Conservation (phyloP, 768 basidiomycete species). For the Cyclocybe aegerita region DNA sequence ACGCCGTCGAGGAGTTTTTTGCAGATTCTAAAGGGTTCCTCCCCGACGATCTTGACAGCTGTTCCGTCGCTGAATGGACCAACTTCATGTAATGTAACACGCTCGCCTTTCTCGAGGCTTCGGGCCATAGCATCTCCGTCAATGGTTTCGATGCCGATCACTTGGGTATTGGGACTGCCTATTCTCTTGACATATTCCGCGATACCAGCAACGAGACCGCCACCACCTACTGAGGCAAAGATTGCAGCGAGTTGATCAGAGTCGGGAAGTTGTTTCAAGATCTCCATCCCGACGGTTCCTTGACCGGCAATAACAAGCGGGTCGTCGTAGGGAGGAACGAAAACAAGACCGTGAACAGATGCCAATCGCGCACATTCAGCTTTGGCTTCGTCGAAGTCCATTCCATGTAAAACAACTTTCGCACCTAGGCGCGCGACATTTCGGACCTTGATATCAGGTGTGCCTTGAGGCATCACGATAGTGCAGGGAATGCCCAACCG, state of each 20-base stretch:
- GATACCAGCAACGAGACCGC: conserved; percentile 90
- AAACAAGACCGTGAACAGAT: conserved; percentile 69
- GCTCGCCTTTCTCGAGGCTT: conserved; percentile 78
- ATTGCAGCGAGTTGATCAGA: conserved; percentile 80
- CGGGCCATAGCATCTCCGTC: conserved; percentile 94
- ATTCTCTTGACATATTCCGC: conserved; percentile 91
- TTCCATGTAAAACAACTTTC: conserved; percentile 89
- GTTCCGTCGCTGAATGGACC: conserved; percentile 98
- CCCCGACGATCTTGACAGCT: conserved; percentile 93
- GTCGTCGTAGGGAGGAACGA: conserved; percentile 97
- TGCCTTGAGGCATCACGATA: conserved; percentile 97
- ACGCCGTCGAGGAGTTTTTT: conserved; percentile 79
- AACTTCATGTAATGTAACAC: conserved; percentile 83
- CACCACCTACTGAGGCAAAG: conserved; percentile 92
- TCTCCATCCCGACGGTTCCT: conserved; percentile 93
- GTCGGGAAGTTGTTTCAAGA: conserved; percentile 83
- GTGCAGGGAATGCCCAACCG: conserved; percentile 90
- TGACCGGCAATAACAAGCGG: conserved; percentile 97
- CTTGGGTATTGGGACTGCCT: conserved; percentile 76
- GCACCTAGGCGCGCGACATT: conserved; percentile 95
- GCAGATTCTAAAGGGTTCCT: conserved; percentile 93
- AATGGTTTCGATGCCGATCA: conserved; percentile 90
- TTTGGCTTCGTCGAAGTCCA: conserved; percentile 96
- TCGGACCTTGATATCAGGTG: conserved; percentile 93
- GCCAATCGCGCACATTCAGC: conserved; percentile 89